These are phyloP conservation scores for Adenanthera pavonina DNA, from an alignment of 306 rosid genomes.

Conservation along the genomic window DNA sequence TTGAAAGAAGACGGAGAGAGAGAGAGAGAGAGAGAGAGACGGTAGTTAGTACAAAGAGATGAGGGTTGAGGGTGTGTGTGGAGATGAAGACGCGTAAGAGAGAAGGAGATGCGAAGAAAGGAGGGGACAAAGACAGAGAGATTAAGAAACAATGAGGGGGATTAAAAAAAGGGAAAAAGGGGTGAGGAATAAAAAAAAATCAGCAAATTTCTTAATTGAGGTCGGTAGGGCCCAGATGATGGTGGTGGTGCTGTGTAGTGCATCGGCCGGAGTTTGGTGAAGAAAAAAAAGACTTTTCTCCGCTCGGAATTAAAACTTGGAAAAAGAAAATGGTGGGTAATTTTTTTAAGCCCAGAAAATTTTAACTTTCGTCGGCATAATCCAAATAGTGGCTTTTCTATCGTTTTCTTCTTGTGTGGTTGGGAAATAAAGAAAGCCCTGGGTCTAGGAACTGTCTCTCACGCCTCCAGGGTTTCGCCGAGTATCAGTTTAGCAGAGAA, in stretches of 20 bases:
- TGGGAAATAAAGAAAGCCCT: background rate
- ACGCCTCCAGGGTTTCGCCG: background rate
- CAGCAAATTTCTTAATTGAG: slow-evolving; percentile 26
- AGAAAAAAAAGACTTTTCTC: background rate
- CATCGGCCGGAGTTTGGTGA: slow-evolving; percentile 50
- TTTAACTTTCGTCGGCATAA: background rate
- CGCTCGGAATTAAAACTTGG: background rate
- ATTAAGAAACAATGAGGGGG: slow-evolving; percentile 38
- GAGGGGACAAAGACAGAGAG: slow-evolving; percentile 41
- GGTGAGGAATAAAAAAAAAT: background rate
- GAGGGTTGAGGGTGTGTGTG: slow-evolving; percentile 35
- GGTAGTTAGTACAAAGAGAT: slow-evolving; percentile 17
- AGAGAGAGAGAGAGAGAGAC: slow-evolving; percentile 36
- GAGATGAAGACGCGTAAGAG: slow-evolving; percentile 74
- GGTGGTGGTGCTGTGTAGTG: slow-evolving; percentile 55
- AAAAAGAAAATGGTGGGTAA: background rate
- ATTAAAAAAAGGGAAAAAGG: slow-evolving; percentile 27
- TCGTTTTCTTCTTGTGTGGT: background rate
- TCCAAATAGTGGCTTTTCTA: background rate
- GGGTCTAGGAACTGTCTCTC: background rate
- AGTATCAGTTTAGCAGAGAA: slow-evolving; percentile 28
- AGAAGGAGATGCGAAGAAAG: slow-evolving; percentile 57
- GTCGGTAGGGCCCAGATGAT: slow-evolving; percentile 56
- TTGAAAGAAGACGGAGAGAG: slow-evolving; percentile 41
- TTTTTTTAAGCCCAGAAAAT: background rate